Evolutionary conservation across 345 rosid species (phyloP).

Genomic region (Pelargonium nanum): DNA sequence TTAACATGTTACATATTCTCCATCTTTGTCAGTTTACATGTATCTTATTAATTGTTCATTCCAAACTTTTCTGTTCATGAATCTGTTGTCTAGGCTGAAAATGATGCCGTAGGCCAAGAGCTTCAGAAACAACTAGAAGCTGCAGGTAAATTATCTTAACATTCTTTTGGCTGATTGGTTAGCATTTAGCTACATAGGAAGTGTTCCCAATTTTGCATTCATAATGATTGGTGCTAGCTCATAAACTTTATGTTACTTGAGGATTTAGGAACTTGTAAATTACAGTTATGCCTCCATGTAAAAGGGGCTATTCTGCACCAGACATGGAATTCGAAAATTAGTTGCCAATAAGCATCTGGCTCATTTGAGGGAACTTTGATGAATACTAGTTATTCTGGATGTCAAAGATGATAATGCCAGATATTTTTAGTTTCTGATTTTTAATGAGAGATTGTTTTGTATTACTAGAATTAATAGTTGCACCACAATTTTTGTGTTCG

Average conservation of each 20-base stretch:
- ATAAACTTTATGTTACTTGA: not conserved
- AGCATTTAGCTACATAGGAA: not conserved
- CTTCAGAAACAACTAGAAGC: conserved; percentile 90
- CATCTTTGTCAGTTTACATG: not conserved
- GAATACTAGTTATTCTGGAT: too few species aligned
- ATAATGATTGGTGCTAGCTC: not conserved
- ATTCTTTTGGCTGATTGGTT: not conserved
- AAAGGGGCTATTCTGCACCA: not conserved
- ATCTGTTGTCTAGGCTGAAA: conserved; percentile 48
- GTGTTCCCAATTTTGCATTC: not conserved
- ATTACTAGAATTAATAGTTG: not conserved
- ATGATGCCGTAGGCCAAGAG: conserved; percentile 75
- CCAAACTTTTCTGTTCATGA: not conserved
- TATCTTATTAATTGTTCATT: not conserved
- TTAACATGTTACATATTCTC: not conserved
- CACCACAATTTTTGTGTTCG: conserved; percentile 6
- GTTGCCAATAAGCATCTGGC: too few species aligned
- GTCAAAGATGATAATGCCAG: too few species aligned
- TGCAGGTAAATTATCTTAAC: conserved; percentile 41
- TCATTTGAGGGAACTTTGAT: too few species aligned
- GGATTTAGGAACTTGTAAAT: not conserved
- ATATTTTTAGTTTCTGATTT: not conserved
- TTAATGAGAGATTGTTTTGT: not conserved
- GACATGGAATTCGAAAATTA: not conserved
- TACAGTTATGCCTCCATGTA: not conserved